Evolutionary conservation across 1,284 basidiomycete genomes (phyloP).

Genomic region (Marasmius oreades): DNA sequence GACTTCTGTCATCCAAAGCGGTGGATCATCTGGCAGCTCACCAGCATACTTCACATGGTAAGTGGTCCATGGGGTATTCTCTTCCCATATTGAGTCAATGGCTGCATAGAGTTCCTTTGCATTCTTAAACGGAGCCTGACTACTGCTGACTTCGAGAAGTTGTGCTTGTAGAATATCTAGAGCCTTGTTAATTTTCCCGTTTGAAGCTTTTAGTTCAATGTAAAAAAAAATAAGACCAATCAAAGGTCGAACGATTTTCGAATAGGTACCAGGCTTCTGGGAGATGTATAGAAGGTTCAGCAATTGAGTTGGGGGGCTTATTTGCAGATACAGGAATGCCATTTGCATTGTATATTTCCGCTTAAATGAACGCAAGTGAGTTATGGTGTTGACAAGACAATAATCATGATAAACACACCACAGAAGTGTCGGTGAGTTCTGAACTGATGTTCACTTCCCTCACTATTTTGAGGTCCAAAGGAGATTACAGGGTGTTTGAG

Average conservation of each 20-base stretch:
- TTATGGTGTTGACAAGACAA: neutral
- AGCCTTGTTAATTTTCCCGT: neutral
- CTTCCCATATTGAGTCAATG: neutral
- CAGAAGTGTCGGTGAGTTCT: neutral
- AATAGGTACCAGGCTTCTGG: neutral
- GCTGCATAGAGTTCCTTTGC: neutral
- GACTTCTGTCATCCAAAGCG: neutral
- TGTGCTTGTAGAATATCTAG: neutral
- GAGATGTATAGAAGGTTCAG: neutral
- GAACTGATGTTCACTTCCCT: neutral
- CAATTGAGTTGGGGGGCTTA: neutral
- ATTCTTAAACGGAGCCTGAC: neutral
- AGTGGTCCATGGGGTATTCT: too few relatives aligned
- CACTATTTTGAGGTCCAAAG: neutral
- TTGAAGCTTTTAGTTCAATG: neutral
- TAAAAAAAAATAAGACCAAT: neutral
- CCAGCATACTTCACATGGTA: neutral
- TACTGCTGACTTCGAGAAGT: neutral
- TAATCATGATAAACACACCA: neutral
- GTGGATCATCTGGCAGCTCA: neutral
- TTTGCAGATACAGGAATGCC: neutral
- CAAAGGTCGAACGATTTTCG: neutral
- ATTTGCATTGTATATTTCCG: neutral
- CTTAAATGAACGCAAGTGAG: neutral
- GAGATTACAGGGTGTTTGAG: neutral